Evolutionary conservation across 768 basidiomycete genomes (phyloP).

Genomic region (Hygrophorus pudorinus): DNA sequence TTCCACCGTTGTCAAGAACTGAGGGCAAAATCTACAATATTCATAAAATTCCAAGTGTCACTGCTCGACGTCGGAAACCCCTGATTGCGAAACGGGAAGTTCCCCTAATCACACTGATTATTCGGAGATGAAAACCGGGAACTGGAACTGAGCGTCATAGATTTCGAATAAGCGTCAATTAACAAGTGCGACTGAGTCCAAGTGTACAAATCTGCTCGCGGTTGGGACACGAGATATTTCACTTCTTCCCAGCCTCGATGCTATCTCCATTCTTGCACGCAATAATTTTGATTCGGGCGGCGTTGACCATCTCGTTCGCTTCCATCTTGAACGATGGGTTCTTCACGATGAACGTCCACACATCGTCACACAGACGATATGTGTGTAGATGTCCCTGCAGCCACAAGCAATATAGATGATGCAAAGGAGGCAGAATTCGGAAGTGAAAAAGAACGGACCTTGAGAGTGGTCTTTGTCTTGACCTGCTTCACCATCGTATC

Average conservation of each 20-base stretch:
- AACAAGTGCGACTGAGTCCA: too few relatives aligned
- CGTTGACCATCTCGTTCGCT: conserved; percentile 63
- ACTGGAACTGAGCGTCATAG: conserved; percentile 3
- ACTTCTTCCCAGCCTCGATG: conserved; percentile 77
- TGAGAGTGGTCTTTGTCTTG: conserved; percentile 89
- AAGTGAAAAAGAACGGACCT: conserved; percentile 38
- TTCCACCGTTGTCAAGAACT: too few relatives aligned
- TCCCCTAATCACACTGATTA: too few relatives aligned
- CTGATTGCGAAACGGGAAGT: too few relatives aligned
- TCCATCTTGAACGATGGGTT: conserved; percentile 96
- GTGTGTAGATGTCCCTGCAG: conserved; percentile 80
- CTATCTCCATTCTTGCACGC: conserved; percentile 96
- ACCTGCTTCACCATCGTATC: conserved; percentile 90
- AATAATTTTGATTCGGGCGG: conserved; percentile 89
- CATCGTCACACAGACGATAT: conserved; percentile 89
- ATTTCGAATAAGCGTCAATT: not conserved
- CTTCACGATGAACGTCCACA: conserved; percentile 98
- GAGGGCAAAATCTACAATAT: too few relatives aligned
- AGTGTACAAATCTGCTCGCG: too few relatives aligned
- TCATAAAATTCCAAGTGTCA: too few relatives aligned
- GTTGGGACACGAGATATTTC: not conserved
- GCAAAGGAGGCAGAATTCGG: not conserved
- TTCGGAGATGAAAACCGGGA: too few relatives aligned
- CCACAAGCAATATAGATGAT: not conserved
- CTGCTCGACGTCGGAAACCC: too few relatives aligned